Evolutionary conservation across 73 alveolate species (phyloP), one percentile per base, ranked within the genome.

Genomic region (Diophrys appendiculata): DNA sequence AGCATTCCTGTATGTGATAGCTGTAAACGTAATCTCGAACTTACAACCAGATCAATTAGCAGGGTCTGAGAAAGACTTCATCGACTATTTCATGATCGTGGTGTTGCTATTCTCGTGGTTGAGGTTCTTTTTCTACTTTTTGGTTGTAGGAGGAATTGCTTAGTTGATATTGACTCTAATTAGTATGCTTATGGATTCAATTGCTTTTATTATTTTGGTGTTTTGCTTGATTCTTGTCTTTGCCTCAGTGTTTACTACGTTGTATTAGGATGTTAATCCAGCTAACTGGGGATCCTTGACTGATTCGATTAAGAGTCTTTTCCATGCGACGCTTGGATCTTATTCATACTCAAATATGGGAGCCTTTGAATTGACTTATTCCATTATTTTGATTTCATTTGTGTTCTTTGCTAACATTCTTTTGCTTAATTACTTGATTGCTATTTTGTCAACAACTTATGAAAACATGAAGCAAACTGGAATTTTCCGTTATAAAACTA

Each of bases 341-440:
- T 85, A 85, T 43, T 29, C 43, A 8, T 85, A 85, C 55, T 0
- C 25, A 13, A 81, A 30, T 14, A 26, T 76, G 71, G 88, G 82
- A 22, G 71, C 29, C 0, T 26, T 69, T 32, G 77, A 69, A 23
- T 27, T 55, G 77, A 65, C 88, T 34, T 75, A 67, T 43, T 33
- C 76, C 13, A 32, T 85, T 22, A 26, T 85, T 24, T 34, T 78
- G 55, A 67, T 85, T 64, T 35, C 56, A 29, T 82, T 79, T 29
- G 88, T 81, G 14, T 85, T 85, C 60, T 23, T 85, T 32, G 54
- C 92, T 0, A 85, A 85, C 76, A 60, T 85, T 30, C 73, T 85
- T 23, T 77, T 85, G 25, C 88, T 85, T 64, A 85, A 85, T 78
- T 85, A 56, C 78, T 67, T 85, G 33, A 82, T 85, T 78, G 92